A percentile compares a stretch with the other conserved stretches of the same genome.
Evolutionary conservation across 345 rosid genomes (phyloP).

Genomic region (Eucalyptus curtisii): DNA sequence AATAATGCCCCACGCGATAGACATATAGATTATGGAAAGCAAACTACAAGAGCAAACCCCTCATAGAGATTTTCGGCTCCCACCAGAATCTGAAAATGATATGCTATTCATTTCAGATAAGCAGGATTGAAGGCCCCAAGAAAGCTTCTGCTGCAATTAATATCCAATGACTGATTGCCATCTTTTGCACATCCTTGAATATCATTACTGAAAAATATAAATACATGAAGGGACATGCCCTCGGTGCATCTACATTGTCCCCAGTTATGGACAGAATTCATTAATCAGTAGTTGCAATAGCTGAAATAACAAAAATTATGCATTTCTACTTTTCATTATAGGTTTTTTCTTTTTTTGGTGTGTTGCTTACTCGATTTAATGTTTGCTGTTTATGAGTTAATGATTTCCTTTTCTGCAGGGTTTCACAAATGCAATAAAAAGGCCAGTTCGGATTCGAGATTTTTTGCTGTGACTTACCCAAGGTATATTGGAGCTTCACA

Average conservation of each 20-base stretch:
- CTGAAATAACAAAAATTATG: neutral
- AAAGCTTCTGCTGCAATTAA: neutral
- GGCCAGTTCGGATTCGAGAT: constrained; percentile 76
- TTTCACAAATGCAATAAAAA: constrained; percentile 85
- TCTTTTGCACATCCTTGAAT: neutral
- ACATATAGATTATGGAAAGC: neutral
- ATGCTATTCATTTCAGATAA: neutral
- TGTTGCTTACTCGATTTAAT: neutral
- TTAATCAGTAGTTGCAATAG: neutral
- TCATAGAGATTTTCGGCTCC: neutral
- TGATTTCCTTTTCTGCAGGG: constrained; percentile 28
- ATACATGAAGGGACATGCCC: neutral
- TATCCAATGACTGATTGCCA: neutral
- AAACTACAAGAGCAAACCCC: neutral
- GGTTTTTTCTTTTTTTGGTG: neutral
- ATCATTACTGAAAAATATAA: neutral
- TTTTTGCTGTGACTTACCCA: constrained; percentile 5
- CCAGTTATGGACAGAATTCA: neutral
- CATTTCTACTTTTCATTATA: neutral
- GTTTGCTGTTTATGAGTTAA: neutral
- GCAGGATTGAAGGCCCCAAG: neutral
- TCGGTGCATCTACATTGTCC: neutral
- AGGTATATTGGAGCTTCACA: neutral
- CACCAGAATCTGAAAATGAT: neutral
- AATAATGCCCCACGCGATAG: neutral